Base-by-base conservation (phyloP, 257 asterid genomes). In the Nicotiana obtusifolia region DNA sequence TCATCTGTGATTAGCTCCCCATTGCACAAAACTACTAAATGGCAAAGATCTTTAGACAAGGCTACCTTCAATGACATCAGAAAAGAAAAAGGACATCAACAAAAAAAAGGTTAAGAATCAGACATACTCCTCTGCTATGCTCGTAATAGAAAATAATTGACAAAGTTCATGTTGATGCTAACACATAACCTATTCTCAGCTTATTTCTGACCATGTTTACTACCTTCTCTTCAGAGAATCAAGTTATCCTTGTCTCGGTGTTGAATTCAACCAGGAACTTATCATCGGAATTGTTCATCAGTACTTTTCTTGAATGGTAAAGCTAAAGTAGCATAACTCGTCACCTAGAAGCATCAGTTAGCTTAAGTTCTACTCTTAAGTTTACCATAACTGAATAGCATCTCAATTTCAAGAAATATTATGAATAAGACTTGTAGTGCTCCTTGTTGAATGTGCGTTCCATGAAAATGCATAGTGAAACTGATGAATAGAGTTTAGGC, bases 1-100 rank as follows among this genome's bases (percentile, higher is more conserved):
- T 83, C 88, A 82, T 66, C 80, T 86, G 84, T 90, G 68, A 84
- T 64, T 71, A 93, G 87, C 80, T 88, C 82, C 82, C 97, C 98
- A 80, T 92, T 87, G 90, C 97, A 96, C 85, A 94, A 76, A 87
- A 92, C 97, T 80, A 86, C 86, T 83, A 88, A 86, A 85, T 86
- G 86, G 84, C 94, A 88, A 79, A 92, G 90, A 85, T 95, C 98
- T 84, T 88, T 90, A 49, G 97, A 92, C 87, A 94, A 83, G 22
- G 93, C 90, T 84, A 94, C 97, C 99, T 96, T 87, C 84, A 79
- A 83, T 84, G 80, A 81, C 69, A 82, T 84, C 66, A 83, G 31
- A 49, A 60, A 65, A 82, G 67, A 76, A 53, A 61, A 86, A 20
- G 82, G 19, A 14, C 2, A 64, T 64, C 69, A 64, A 5, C n/a